phyloP scores from a whole-genome alignment of 192 early-diverging fungal species.

The Umbelopsis sp. region DNA sequence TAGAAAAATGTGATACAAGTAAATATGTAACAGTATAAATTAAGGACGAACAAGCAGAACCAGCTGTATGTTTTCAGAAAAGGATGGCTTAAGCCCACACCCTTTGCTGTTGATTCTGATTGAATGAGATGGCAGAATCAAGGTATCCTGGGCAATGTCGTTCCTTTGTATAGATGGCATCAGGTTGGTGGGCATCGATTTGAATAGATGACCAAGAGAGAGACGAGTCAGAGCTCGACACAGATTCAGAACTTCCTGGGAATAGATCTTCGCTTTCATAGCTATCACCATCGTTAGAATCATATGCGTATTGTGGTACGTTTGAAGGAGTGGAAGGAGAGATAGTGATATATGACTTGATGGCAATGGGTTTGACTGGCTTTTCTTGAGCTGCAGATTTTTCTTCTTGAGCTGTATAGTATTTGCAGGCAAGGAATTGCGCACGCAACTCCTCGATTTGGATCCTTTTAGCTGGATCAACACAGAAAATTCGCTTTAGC shows the following conservation, averaged over 20 bases:
- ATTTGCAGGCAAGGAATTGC: constrained; percentile 14
- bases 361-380: neutral
- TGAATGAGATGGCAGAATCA: neutral
- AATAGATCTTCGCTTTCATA: neutral
- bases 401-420: constrained; percentile 11
- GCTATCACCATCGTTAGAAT: neutral
- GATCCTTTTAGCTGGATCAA: constrained; percentile 64
- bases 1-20: neutral
- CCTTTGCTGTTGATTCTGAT: neutral
- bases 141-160: neutral
- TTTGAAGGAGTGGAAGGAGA: neutral
- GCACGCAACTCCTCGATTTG: constrained; percentile 40
- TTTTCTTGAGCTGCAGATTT: neutral
- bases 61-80: neutral
- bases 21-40: neutral
- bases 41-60: neutral
- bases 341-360: neutral
- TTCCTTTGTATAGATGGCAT: neutral
- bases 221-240: neutral
- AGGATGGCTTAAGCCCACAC: neutral
- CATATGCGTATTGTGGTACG: neutral
- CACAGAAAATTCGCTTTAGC: constrained; percentile 71
- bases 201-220: constrained; percentile 1
- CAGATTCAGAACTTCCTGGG: neutral
- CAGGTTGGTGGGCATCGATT: neutral